phyloP scores from a whole-genome alignment of 2,329 filamentous ascomycete species.

The Immersiporthe knoxdaviesiana region DNA sequence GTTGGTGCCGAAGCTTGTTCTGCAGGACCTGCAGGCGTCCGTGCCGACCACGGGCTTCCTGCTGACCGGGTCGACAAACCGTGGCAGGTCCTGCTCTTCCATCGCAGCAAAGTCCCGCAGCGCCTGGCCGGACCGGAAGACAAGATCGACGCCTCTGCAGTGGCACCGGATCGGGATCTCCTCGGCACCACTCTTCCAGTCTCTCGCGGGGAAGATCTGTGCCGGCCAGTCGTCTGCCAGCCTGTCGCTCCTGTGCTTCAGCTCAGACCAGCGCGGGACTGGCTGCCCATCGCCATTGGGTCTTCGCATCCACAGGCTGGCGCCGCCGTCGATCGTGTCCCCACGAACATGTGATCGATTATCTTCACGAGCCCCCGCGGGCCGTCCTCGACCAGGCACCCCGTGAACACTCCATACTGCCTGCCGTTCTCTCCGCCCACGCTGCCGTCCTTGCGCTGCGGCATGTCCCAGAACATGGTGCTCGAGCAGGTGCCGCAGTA shows the following conservation, averaged over 20 bases:
- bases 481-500: slow-evolving; percentile 51
- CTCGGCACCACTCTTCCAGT: slow-evolving; percentile 30
- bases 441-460: slow-evolving; percentile 17
- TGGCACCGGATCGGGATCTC: slow-evolving; percentile 47
- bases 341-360: slow-evolving; percentile 48
- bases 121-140: slow-evolving; percentile 40
- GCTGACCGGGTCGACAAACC: slow-evolving; percentile 47
- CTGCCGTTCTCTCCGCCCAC: slow-evolving; percentile 23
- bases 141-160: slow-evolving; percentile 50
- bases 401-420: slow-evolving; percentile 43
- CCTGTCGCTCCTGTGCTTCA: slow-evolving; percentile 33
- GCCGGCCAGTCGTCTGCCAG: slow-evolving; percentile 37
- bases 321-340: slow-evolving; percentile 58
- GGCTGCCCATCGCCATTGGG: slow-evolving; percentile 38
- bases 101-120: slow-evolving; percentile 36
- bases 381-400: slow-evolving; percentile 40
- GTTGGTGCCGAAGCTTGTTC: slow-evolving; percentile 46
- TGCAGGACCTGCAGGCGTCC: slow-evolving; percentile 54
- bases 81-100: slow-evolving; percentile 41
- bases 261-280: slow-evolving; percentile 36
- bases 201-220: slow-evolving; percentile 22
- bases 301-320: slow-evolving; percentile 49
- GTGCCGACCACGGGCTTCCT: slow-evolving; percentile 44
- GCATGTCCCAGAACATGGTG: slow-evolving; percentile 46
- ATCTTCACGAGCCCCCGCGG: slow-evolving; percentile 39